Conservation (phyloP, 805 yeast species). For the Maudiozyma saulgeensis region DNA sequence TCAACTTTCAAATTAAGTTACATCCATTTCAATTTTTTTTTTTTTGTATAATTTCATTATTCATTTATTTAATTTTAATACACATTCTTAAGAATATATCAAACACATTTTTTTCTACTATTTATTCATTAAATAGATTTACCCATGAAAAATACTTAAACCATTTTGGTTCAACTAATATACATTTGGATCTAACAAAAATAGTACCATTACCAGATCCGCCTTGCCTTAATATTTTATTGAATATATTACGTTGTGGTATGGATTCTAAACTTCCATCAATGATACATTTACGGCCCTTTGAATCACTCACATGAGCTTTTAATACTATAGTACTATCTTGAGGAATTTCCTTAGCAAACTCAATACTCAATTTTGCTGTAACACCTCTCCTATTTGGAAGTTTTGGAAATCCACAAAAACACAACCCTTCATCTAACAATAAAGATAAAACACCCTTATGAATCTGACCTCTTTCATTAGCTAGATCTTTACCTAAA, state of each 20-base stretch:
- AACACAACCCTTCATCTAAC: conserved; percentile 76
- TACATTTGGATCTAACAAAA: conserved; percentile 56
- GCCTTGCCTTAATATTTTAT: conserved; percentile 1
- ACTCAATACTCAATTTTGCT: conserved; percentile 60
- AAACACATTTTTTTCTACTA: neutral
- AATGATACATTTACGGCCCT: conserved; percentile 78
- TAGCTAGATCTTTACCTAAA: conserved; percentile 55
- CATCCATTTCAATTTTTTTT: neutral
- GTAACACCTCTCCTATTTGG: conserved; percentile 87
- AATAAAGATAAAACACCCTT: conserved; percentile 73
- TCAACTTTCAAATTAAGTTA: neutral
- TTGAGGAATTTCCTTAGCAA: conserved; percentile 40
- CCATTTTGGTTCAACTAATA: conserved; percentile 84
- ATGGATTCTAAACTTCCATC: conserved; percentile 52
- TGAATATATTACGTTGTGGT: conserved; percentile 4
- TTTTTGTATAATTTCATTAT: neutral
- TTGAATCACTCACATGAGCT: conserved; percentile 54
- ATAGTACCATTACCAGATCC: conserved; percentile 4
- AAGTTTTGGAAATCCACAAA: conserved; percentile 72
- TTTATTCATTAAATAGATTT: conserved; percentile 21
- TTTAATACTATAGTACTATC: conserved; percentile 54
- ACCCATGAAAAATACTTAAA: conserved; percentile 59
- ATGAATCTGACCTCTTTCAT: conserved; percentile 67
- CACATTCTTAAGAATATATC: neutral
- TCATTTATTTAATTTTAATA: neutral